Evolutionary conservation across 176 grass and related monocot genomes (phyloP).

Genomic region (Poa annua): DNA sequence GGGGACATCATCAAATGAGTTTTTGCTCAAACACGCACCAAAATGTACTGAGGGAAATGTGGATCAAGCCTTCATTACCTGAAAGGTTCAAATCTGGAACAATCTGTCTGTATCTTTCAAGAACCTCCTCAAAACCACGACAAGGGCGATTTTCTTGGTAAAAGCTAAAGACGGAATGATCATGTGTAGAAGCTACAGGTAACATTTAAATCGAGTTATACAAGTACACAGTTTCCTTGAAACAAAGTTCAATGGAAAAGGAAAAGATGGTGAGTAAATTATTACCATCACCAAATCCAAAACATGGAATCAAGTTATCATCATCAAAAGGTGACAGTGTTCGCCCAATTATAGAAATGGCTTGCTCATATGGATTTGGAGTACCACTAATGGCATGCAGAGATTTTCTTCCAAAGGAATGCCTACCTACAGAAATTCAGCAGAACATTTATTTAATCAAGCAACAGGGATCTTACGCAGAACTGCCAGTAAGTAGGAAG

Average conservation of each 20-base stretch:
- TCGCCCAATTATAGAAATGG: slow-evolving; percentile 95
- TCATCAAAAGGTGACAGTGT: slow-evolving; percentile 98
- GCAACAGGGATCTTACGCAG: slow-evolving; percentile 6
- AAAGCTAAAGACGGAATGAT: slow-evolving; percentile 91
- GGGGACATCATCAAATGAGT: background rate
- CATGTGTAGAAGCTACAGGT: slow-evolving; percentile 74
- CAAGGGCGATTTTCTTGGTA: slow-evolving; percentile 67
- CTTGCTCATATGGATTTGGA: slow-evolving; percentile 91
- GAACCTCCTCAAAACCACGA: slow-evolving; percentile 90
- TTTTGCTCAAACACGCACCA: background rate
- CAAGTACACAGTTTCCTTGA: slow-evolving; percentile 6
- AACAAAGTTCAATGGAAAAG: slow-evolving; percentile 25
- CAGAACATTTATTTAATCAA: slow-evolving; percentile 14
- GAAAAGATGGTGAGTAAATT: background rate
- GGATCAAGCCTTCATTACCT: slow-evolving; percentile 45
- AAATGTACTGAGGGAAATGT: background rate
- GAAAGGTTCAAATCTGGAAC: slow-evolving; percentile 87
- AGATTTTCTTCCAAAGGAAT: slow-evolving; percentile 82
- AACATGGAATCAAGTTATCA: slow-evolving; percentile 97
- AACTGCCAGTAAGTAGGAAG: slow-evolving; percentile 19
- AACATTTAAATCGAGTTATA: slow-evolving; percentile 19
- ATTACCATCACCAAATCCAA: slow-evolving; percentile 97
- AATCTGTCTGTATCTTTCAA: slow-evolving; percentile 74
- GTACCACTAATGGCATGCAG: slow-evolving; percentile 71
- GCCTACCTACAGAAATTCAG: slow-evolving; percentile 52